Percentiles rank a stretch among this genome's conserved stretches.
phyloP scores from a whole-genome alignment of 257 asterid genomes.

The Przewalskia tangutica region DNA sequence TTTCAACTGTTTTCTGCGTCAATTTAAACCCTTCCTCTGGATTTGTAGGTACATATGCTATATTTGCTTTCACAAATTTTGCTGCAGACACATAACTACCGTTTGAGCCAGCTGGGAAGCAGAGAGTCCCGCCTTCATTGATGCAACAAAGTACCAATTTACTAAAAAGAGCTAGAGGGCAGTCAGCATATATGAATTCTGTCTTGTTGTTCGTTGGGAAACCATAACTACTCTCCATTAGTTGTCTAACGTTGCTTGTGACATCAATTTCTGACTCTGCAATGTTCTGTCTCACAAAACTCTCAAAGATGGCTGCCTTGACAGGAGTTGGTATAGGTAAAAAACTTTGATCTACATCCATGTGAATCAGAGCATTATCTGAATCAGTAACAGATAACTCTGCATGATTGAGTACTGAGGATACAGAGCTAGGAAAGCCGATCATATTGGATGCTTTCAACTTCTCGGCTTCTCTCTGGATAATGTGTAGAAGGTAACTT shows the following conservation, averaged over 20 bases:
- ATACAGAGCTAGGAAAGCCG: conserved; percentile 56
- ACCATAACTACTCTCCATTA: conserved; percentile 58
- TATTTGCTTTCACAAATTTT: conserved; percentile 55
- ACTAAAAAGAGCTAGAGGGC: conserved; percentile 63
- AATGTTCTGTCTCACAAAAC: conserved; percentile 90
- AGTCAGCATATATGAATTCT: conserved; percentile 68
- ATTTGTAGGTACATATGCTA: conserved; percentile 42
- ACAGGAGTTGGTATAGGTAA: conserved; percentile 77
- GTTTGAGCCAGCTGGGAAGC: conserved; percentile 84
- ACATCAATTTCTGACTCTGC: conserved; percentile 81
- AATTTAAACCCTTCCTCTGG: conserved; percentile 59
- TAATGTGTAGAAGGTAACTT: not conserved
- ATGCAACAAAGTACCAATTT: conserved; percentile 77
- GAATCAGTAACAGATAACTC: conserved; percentile 60
- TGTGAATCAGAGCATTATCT: conserved; percentile 58
- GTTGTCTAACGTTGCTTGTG: conserved; percentile 42
- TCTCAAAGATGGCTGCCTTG: conserved; percentile 89
- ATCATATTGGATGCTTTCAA: conserved; percentile 35
- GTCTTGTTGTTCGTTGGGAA: conserved; percentile 37
- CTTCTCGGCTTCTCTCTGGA: conserved; percentile 54
- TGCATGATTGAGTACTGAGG: conserved; percentile 58
- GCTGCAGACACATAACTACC: conserved; percentile 87
- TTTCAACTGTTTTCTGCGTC: conserved; percentile 46
- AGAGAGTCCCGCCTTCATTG: conserved; percentile 85
- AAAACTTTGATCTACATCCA: conserved; percentile 94